A percentile compares a stretch with the other conserved stretches of the same genome.
Evolutionary conservation across 1,284 basidiomycete species (phyloP).

Genomic region (Leccinum angustisporum): DNA sequence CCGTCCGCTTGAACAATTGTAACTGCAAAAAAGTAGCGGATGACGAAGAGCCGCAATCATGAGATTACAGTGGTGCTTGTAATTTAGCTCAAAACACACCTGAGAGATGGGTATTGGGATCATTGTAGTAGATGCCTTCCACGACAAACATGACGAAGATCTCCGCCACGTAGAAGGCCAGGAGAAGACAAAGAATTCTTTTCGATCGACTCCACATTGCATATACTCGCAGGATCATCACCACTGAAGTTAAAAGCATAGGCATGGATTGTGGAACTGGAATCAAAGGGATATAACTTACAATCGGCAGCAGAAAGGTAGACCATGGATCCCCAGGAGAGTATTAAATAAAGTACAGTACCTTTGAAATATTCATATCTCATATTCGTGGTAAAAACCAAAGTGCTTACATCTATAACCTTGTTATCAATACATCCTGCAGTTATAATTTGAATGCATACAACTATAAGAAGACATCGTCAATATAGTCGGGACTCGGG

Average conservation of each 20-base stretch:
- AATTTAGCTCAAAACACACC: not conserved
- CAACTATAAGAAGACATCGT: not conserved
- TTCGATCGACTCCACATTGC: not conserved
- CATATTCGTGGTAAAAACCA: not conserved
- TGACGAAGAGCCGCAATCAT: not conserved
- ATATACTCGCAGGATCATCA: not conserved
- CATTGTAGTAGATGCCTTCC: not conserved
- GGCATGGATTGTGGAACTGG: not conserved
- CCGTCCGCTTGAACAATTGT: not conserved
- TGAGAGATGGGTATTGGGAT: not conserved
- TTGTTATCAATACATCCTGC: not conserved
- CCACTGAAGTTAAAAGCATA: not conserved
- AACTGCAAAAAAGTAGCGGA: not conserved
- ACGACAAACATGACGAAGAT: not conserved
- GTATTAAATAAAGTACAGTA: not conserved
- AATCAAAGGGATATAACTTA: not conserved
- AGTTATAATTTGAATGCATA: not conserved
- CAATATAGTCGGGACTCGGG: no score
- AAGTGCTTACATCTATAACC: not conserved
- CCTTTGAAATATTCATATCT: not conserved
- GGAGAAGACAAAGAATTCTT: not conserved
- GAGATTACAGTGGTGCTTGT: not conserved
- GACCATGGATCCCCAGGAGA: not conserved
- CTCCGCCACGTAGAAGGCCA: not conserved
- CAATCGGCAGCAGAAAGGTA: not conserved